Evolutionary conservation across 2,329 filamentous ascomycete genomes (phyloP), one percentile per base, ranked within the genome.

Genomic region (Aspergillus awamori): DNA sequence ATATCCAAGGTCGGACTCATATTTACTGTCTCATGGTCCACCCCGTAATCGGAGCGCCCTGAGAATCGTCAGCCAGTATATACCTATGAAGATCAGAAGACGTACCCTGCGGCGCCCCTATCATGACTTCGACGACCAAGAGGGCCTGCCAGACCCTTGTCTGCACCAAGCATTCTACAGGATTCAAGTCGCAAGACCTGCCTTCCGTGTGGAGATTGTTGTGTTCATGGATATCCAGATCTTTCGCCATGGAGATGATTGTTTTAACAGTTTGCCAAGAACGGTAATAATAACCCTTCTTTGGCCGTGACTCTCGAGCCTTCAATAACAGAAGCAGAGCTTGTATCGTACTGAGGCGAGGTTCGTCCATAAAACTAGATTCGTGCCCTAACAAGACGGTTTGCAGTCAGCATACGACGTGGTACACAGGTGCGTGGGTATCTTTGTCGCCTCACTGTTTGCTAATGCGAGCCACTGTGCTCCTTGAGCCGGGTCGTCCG

Each of bases 231-330:
- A 98, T 81, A 20, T 93, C 92, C 33, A 98, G 82, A 72, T 97
- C 94, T 71, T 96, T 95, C 26, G 88, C 92, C 92, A 98, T 97
- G 51, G 93, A 89, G 7, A 96, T 89, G 65, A 94, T 92, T 63
- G 93, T 92, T 57, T 97, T 94, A 20, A 96, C 87, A 5, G 91
- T 92, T 87, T 97, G 96, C 94, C 95, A 98, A 0, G 95, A 98
- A 39, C 94, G 89, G 77, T 95, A 98, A 76, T 95, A 98, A 74
- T 98, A 98, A 1, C 95, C 95, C 62, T 92, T 88, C 73, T 96
- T 96, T 0, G 94, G 93, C 8, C 90, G 88, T n/a, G 91, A 90
- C 76, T 98, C 94, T 65, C 93, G 86, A 1, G 94, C 95, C 76
- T 98, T 98, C 47, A 97, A 80, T 17, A 97, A 83, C 48, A 98